Base-by-base conservation (phyloP, 352 stramenopile genomes). In the Plasmopara viticola region DNA sequence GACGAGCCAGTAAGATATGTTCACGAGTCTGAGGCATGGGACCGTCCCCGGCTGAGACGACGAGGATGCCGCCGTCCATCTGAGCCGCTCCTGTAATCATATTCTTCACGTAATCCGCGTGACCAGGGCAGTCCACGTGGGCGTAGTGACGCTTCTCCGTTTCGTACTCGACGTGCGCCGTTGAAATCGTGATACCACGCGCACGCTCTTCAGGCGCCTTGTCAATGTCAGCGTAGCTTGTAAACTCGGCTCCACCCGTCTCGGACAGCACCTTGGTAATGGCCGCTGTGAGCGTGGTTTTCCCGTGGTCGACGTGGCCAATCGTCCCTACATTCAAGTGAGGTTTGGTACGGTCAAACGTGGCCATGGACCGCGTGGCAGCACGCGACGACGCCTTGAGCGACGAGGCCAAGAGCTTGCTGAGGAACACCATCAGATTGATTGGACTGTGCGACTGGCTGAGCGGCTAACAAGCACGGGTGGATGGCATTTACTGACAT, bases 261-360 rank as follows among this genome's bases (percentile, higher is more conserved):
- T 94, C 84, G 9, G 84, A 78, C 39, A 90, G 51, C 9, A 88
- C 76, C 53, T 95, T 97, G 44, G 94, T 98, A 65, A 98, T 98
- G 31, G 95, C 95, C 53, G 96, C 92, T 17, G 95, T 98, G 31
- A 98, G 75, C 6, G 95, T 98, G 15, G 94, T 98, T 67, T 98
- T 98, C 44, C 95, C 94, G 72, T 98, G 95, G 75, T 98, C 95
- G 54, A 98, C 95, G 68, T 98, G 95, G 39, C 95, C 95, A 57
- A 98, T 98, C n/a, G 95, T 98, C 48, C 95, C 95, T 39, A 98
- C 96, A 66, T 98, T 98, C n/a, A 97, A 66, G 62, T 98, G 94
- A 10, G 94, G 94, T 69, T 98, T 98, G 53, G 73, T 71, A 47
- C 95, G 85, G 49, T 94, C 71, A 63, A 96, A 98, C 35, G 61